Evolutionary conservation across 352 stramenopile genomes (phyloP), one percentile per base, ranked within the genome.

Genomic region (Phytophthora nicotianae): DNA sequence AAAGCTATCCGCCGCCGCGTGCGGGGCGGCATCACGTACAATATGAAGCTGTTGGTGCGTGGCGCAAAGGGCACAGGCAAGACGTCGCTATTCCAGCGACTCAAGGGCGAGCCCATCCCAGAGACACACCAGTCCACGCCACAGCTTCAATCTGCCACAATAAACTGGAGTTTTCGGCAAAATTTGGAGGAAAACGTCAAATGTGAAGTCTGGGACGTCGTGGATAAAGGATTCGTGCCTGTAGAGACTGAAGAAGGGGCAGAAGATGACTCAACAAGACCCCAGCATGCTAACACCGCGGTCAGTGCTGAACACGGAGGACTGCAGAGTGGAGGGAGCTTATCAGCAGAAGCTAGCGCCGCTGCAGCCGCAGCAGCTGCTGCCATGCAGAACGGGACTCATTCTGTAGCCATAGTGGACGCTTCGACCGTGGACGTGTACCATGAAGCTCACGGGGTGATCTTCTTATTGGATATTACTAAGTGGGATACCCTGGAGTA

Each of bases 161-260:
- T 97, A 68, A 91, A 93, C 47, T 97, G 89, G 83, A 86, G 63
- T 58, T 88, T 86, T 49, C 77, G 79, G 23, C 64, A 70, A 9
- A 76, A 79, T 37, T 70, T 76, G 3, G 85, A 96, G 50, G 88
- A 97, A 40, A 91, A 74, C 40, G 81, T 97, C 49, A 93, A 95
- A 64, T 95, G 93, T 67, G 91, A 97, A 51, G 83, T 97, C 10
- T 96, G 91, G 89, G 90, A 97, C 55, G 88, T 96, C n/a, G 89
- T 96, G 5, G 90, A 97, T 68, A 61, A 73, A n/a, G 87, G 81
- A 21, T 89, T 95, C 35, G 43, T 70, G 11, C 55, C 73, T 9
- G 20, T 54, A 37, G 50, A 62, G 26, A 37, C 19, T 14, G 35
- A 56, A 19, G 26, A 52, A 4, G 62, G 27, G 0, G 40, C 3